Evolutionary conservation across 169 alveolate genomes (phyloP).

Genomic region (Cryptosporidium meleagridis): DNA sequence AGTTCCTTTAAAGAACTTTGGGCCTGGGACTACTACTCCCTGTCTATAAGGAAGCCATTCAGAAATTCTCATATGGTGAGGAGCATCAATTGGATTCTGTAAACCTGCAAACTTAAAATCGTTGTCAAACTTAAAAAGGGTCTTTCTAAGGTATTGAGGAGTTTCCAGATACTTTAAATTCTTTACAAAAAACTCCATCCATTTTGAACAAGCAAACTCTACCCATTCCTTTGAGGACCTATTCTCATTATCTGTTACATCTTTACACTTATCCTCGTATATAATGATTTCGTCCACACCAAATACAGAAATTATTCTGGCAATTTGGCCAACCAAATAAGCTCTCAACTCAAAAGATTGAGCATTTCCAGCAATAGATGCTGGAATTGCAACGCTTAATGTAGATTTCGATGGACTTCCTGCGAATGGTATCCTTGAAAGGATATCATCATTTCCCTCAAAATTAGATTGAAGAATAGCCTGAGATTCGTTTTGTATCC

Average conservation of each 20-base stretch:
- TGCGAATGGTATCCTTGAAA: slow-evolving; percentile 78
- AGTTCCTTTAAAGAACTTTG: slow-evolving; percentile 70
- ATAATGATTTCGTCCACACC: slow-evolving; percentile 93
- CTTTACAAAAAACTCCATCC: slow-evolving; percentile 90
- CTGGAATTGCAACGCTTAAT: slow-evolving; percentile 87
- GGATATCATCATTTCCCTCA: not conserved
- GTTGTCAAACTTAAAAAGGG: slow-evolving; percentile 84
- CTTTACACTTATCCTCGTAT: slow-evolving; percentile 86
- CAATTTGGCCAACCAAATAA: slow-evolving; percentile 91
- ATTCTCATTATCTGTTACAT: slow-evolving; percentile 25
- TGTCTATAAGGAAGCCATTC: slow-evolving; percentile 94
- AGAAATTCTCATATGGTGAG: slow-evolving; percentile 95
- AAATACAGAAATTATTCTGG: slow-evolving; percentile 90
- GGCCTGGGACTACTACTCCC: slow-evolving; percentile 87
- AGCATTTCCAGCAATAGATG: slow-evolving; percentile 84
- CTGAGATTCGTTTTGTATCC: not conserved
- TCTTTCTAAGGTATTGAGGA: slow-evolving; percentile 96
- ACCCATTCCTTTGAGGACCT: slow-evolving; percentile 28
- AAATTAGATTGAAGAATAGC: not conserved
- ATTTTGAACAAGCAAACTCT: slow-evolving; percentile 74
- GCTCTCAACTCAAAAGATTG: slow-evolving; percentile 90
- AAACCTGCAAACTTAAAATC: slow-evolving; percentile 94
- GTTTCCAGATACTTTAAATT: slow-evolving; percentile 97
- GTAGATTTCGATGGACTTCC: slow-evolving; percentile 83
- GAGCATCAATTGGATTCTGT: slow-evolving; percentile 98